phyloP scores from a whole-genome alignment of 495 filamentous ascomycete species.

The Niebla homalea region DNA sequence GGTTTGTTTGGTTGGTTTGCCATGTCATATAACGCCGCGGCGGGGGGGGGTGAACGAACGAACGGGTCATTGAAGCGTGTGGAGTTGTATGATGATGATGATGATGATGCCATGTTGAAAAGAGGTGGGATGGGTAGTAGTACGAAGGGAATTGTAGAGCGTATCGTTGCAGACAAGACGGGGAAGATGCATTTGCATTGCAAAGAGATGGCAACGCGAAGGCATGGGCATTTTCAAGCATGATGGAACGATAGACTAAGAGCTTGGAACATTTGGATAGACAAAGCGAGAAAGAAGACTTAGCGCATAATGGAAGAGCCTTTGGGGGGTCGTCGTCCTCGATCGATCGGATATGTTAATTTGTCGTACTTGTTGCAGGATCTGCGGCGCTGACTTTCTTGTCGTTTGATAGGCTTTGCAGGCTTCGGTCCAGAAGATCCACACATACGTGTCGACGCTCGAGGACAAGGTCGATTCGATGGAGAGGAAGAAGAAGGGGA shows the following conservation, averaged over 20 bases:
- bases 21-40: too few species aligned
- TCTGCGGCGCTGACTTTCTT: conserved; percentile 2
- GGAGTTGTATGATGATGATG: too few species aligned
- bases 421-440: conserved; percentile 71
- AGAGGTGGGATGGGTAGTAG: too few species aligned
- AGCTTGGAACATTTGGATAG: neutral
- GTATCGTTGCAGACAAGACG: neutral
- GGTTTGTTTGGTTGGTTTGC: too few species aligned
- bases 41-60: too few species aligned
- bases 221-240: neutral
- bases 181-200: neutral
- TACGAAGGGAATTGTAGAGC: neutral
- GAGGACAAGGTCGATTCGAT: conserved; percentile 68
- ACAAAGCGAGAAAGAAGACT: neutral
- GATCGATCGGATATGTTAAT: too few species aligned
- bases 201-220: neutral
- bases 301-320: neutral
- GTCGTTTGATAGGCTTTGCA: conserved; percentile 57
- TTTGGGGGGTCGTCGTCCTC: neutral
- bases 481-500: conserved; percentile 44
- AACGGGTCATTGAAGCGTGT: too few species aligned
- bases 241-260: conserved; percentile 3
- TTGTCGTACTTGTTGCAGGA: neutral
- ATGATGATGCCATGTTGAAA: too few species aligned
- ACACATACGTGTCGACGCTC: conserved; percentile 64